These are phyloP conservation scores for Haematococcus sp. DNA, from an alignment of 139 green algal genomes.

Conservation along the genomic window DNA sequence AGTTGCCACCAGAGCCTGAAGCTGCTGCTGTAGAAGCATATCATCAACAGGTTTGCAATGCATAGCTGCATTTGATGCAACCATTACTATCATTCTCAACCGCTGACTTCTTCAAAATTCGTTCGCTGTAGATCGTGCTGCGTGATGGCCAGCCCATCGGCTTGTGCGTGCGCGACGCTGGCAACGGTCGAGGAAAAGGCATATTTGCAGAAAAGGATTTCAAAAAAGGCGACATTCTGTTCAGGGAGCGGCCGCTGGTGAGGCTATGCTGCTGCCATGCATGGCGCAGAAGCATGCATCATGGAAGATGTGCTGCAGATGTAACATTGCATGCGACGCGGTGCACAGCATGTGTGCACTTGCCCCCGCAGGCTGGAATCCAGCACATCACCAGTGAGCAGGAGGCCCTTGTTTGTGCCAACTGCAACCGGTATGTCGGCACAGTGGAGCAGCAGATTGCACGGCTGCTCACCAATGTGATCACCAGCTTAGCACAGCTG, in stretches of 20 bases:
- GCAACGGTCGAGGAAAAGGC: neutral
- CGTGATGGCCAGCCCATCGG: no score
- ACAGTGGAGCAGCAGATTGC: conserved; percentile 11
- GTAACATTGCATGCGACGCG: neutral
- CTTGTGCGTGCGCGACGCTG: no score
- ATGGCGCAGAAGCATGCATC: neutral
- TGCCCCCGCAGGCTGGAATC: conserved; percentile 5
- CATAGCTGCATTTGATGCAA: no score
- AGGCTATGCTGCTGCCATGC: neutral
- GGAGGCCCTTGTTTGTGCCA: conserved; percentile 1
- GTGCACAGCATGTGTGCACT: neutral
- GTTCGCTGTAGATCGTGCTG: no score
- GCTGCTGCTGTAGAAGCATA: no score
- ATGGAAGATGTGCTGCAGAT: neutral
- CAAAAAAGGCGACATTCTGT: neutral
- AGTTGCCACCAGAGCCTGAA: no score
- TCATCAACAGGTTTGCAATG: no score
- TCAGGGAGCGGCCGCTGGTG: conserved; percentile 7
- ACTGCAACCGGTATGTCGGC: conserved; percentile 11
- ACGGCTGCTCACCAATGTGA: neutral
- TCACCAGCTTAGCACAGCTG: neutral
- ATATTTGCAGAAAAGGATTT: neutral
- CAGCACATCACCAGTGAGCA: neutral
- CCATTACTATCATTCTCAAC: no score
- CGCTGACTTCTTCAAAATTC: no score